Percentiles rank a stretch among this genome's conserved stretches.
phyloP scores from a whole-genome alignment of 495 filamentous ascomycete species.

The Daldinia bambusicola region DNA sequence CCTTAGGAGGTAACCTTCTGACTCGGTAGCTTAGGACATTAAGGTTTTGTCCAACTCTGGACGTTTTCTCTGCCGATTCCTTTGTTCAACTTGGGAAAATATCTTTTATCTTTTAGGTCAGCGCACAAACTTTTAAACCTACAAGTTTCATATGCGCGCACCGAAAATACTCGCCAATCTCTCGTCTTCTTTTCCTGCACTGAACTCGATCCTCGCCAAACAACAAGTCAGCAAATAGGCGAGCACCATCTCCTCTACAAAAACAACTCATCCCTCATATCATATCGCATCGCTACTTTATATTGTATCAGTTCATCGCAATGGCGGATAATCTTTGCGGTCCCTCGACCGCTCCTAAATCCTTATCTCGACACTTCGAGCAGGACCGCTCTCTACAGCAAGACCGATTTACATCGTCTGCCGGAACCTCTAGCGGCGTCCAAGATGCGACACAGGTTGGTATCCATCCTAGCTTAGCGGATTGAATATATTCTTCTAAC shows the following conservation, averaged over 20 bases:
- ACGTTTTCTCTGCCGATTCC: not conserved
- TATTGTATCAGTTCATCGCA: not conserved
- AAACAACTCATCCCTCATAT: not conserved
- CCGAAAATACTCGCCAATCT: not conserved
- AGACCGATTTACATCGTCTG: slow-evolving; percentile 62
- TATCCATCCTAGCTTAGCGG: not conserved
- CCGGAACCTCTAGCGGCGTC: slow-evolving; percentile 2
- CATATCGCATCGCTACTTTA: not conserved
- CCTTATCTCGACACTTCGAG: slow-evolving; percentile 81
- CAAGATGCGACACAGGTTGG: slow-evolving; percentile 1
- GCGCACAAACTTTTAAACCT: not conserved
- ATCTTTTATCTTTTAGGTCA: not conserved
- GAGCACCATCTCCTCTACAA: not conserved
- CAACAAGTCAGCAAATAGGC: not conserved
- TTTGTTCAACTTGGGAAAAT: not conserved
- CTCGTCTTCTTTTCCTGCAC: not conserved
- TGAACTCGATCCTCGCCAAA: not conserved
- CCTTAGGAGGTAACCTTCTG: not conserved
- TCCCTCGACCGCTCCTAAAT: slow-evolving; percentile 69
- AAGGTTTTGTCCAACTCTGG: not conserved
- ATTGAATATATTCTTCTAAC: not conserved
- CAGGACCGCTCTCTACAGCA: slow-evolving; percentile 86
- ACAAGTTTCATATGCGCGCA: not conserved
- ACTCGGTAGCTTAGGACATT: not conserved
- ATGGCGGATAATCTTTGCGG: slow-evolving; percentile 16